Evolutionary conservation across 495 filamentous ascomycete genomes (phyloP).

Genomic region (Evernia prunastri): DNA sequence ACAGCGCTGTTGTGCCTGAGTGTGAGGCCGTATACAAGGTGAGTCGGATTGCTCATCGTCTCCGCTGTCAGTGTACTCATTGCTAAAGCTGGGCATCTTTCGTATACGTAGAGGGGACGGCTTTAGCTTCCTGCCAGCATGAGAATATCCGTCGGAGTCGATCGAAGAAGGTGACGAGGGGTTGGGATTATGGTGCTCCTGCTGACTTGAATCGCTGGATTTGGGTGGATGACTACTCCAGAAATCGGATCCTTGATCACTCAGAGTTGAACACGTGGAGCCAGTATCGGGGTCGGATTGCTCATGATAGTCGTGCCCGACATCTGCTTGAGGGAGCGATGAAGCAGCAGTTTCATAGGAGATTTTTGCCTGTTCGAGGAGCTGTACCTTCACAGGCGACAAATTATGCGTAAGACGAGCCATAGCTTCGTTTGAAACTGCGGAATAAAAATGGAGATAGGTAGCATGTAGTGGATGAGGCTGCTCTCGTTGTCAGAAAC

Average conservation of each 20-base stretch:
- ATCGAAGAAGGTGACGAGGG: background rate
- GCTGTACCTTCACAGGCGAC: slow-evolving; percentile 36
- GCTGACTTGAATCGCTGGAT: background rate
- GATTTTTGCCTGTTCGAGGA: slow-evolving; percentile 34
- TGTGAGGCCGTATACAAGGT: background rate
- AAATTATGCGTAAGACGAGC: slow-evolving; percentile 39
- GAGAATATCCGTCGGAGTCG: background rate
- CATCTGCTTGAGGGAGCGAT: slow-evolving; percentile 13
- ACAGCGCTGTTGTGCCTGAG: background rate
- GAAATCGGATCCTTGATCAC: background rate
- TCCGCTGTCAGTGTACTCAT: slow-evolving; percentile 6
- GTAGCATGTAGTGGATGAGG: slow-evolving; percentile 34
- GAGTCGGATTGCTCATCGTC: background rate
- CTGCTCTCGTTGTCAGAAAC: slow-evolving; percentile 24
- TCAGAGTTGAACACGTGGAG: slow-evolving; percentile 2
- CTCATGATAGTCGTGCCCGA: background rate
- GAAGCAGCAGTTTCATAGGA: slow-evolving; percentile 20
- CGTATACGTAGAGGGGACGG: slow-evolving; percentile 11
- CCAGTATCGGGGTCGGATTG: slow-evolving; percentile 6
- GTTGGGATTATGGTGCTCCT: background rate
- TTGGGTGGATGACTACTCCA: background rate
- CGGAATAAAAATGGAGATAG: slow-evolving; percentile 43
- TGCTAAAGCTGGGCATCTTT: background rate
- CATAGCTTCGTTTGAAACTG: slow-evolving; percentile 40
- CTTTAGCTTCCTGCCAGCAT: background rate